phyloP scores from a whole-genome alignment of 2,329 filamentous ascomycete species.

The Hirsutella rhossiliensis region DNA sequence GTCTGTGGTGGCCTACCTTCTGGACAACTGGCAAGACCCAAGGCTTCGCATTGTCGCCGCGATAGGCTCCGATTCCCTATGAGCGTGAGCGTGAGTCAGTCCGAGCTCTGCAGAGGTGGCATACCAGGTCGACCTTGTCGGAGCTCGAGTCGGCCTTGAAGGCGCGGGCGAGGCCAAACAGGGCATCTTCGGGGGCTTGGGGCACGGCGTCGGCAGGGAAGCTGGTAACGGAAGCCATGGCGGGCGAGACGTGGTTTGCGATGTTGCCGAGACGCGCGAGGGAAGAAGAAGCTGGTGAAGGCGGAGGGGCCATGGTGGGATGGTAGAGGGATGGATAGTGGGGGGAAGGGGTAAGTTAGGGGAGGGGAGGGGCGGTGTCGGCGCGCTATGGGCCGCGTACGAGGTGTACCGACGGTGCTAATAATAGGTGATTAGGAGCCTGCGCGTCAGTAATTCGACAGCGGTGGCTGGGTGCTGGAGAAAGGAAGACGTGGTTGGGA shows the following conservation, averaged over 20 bases:
- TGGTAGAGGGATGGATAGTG: neutral
- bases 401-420: too few relatives aligned
- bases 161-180: slow-evolving; percentile 86
- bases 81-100: slow-evolving; percentile 2
- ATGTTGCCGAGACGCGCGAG: slow-evolving; percentile 48
- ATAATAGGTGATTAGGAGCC: too few relatives aligned
- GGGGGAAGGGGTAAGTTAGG: neutral
- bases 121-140: slow-evolving; percentile 87
- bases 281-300: slow-evolving; percentile 30
- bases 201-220: slow-evolving; percentile 71
- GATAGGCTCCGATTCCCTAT: slow-evolving; percentile 77
- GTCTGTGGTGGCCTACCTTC: slow-evolving; percentile 49
- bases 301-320: slow-evolving; percentile 9
- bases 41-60: slow-evolving; percentile 89
- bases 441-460: too few relatives aligned
- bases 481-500: too few relatives aligned
- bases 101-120: slow-evolving; percentile 7
- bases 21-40: slow-evolving; percentile 95
- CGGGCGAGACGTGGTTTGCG: slow-evolving; percentile 57
- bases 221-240: slow-evolving; percentile 39
- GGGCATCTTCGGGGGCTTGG: slow-evolving; percentile 84
- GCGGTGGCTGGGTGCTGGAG: too few relatives aligned
- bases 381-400: too few relatives aligned
- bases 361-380: too few relatives aligned
- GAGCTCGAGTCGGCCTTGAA: slow-evolving; percentile 66